phyloP scores from a whole-genome alignment of 768 basidiomycete genomes.

The Russula compacta region DNA sequence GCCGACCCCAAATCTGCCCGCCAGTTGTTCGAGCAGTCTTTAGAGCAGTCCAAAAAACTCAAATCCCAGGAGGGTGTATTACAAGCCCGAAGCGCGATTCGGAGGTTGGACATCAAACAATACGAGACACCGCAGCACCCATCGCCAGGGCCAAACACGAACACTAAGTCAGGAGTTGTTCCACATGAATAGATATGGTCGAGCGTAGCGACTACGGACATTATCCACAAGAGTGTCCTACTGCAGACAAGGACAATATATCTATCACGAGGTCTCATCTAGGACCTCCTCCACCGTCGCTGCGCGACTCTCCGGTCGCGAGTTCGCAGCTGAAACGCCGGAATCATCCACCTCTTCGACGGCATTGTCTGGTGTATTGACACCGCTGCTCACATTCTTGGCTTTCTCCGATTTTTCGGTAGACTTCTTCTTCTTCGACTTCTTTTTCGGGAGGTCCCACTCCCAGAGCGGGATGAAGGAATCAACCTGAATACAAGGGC shows the following conservation, averaged over 20 bases:
- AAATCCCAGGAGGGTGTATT: conserved; percentile 15
- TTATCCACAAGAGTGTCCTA: neutral
- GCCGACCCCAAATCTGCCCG: conserved; percentile 11
- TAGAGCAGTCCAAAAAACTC: conserved; percentile 15
- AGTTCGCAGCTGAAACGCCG: conserved; percentile 28
- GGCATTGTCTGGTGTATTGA: conserved; percentile 33
- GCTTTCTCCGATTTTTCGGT: conserved; percentile 41
- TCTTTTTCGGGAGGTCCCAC: conserved; percentile 80
- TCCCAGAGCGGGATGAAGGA: conserved; percentile 97
- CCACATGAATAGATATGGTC: conserved; percentile 15
- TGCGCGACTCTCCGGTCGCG: conserved; percentile 27
- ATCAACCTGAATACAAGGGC: conserved; percentile 57
- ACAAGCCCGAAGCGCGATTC: conserved; percentile 14
- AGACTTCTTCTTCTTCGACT: conserved; percentile 49
- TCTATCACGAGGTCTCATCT: conserved; percentile 25
- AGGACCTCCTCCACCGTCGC: conserved; percentile 28
- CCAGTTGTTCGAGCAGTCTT: conserved; percentile 10
- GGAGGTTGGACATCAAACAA: conserved; percentile 10
- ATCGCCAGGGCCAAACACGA: neutral
- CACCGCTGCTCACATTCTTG: conserved; percentile 31
- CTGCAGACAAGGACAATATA: neutral
- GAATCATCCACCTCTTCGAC: conserved; percentile 33
- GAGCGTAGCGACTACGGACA: conserved; percentile 2
- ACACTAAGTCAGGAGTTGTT: conserved; percentile 7
- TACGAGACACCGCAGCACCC: neutral